Evolutionary conservation across 2,329 filamentous ascomycete genomes (phyloP).

Genomic region (Fusarium goolgardi): DNA sequence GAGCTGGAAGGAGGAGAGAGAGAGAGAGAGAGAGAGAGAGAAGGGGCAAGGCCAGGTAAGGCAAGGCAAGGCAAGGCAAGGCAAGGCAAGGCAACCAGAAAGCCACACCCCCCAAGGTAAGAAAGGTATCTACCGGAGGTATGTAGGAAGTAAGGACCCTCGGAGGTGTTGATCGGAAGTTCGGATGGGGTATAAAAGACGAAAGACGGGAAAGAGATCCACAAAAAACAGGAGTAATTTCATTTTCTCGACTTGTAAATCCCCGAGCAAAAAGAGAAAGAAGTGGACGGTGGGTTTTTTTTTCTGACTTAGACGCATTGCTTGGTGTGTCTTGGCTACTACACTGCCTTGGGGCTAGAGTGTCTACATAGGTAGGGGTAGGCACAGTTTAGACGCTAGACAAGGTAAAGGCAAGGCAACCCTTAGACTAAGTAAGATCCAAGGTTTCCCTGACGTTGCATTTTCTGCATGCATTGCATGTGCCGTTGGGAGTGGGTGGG

Average conservation of each 20-base stretch:
- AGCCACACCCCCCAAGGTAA: slow-evolving; percentile 4
- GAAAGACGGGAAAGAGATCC: slow-evolving; percentile 9
- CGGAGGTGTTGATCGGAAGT: slow-evolving; percentile 34
- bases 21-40: background rate
- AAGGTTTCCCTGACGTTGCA: slow-evolving; percentile 32
- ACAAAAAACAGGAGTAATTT: background rate
- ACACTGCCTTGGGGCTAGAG: background rate
- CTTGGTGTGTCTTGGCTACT: slow-evolving; percentile 7
- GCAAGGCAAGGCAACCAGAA: slow-evolving; percentile 1
- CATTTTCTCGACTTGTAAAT: slow-evolving; percentile 9
- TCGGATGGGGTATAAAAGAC: background rate
- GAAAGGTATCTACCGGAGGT: background rate
- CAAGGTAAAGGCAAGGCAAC: slow-evolving; percentile 7
- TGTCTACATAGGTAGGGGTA: no score
- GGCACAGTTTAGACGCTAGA: slow-evolving; percentile 7
- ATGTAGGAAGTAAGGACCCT: slow-evolving; percentile 4
- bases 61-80: background rate
- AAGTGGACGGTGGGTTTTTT: slow-evolving; percentile 14
- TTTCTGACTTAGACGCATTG: slow-evolving; percentile 32
- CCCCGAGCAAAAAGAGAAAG: background rate
- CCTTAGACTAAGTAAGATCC: slow-evolving; percentile 29
- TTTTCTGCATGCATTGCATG: slow-evolving; percentile 16
- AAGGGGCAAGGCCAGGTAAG: background rate
- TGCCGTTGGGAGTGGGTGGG: slow-evolving; percentile 22
- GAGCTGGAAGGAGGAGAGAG: slow-evolving; percentile 5